Percentiles rank a stretch among this genome's conserved stretches.
These are phyloP conservation scores for Vitis riparia DNA, from an alignment of 164 flowering plant species.

Conservation along the genomic window DNA sequence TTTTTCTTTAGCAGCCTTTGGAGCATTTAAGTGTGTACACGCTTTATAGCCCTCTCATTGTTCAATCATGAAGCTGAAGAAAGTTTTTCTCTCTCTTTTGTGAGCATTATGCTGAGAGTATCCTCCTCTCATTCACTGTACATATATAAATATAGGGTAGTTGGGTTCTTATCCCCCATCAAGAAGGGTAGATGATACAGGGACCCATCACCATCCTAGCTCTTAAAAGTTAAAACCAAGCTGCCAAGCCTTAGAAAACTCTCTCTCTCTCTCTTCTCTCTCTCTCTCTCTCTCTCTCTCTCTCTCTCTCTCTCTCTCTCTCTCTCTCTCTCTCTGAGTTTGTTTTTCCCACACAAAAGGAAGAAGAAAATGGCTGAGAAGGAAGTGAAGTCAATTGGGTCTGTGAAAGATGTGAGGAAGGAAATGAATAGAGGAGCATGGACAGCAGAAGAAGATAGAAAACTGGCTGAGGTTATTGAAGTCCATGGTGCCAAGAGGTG, in stretches of 20 bases:
- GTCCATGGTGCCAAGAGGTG: slow-evolving; percentile 43
- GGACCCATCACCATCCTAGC: background rate
- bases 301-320: slow-evolving; percentile 6
- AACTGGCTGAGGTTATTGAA: slow-evolving; percentile 38
- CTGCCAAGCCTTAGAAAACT: background rate
- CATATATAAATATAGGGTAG: slow-evolving; percentile 12
- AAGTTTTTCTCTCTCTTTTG: background rate
- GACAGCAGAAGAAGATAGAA: slow-evolving; percentile 51
- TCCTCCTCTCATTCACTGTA: background rate
- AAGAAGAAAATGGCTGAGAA: background rate
- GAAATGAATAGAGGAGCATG: slow-evolving; percentile 42
- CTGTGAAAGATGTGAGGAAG: slow-evolving; percentile 3
- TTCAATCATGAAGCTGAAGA: slow-evolving; percentile 3
- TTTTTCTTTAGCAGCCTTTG: slow-evolving; percentile 13
- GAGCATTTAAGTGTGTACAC: background rate
- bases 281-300: too few relatives aligned
- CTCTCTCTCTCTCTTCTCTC: background rate
- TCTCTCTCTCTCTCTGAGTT: background rate
- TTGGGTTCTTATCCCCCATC: slow-evolving; percentile 14
- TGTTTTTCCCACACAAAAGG: too few relatives aligned
- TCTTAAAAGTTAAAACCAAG: background rate
- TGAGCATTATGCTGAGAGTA: too few relatives aligned
- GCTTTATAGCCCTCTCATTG: background rate
- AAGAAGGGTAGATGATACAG: slow-evolving; percentile 23
- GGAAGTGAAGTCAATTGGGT: background rate